Conservation (phyloP, 768 basidiomycete genomes). For the Epithele typhae region DNA sequence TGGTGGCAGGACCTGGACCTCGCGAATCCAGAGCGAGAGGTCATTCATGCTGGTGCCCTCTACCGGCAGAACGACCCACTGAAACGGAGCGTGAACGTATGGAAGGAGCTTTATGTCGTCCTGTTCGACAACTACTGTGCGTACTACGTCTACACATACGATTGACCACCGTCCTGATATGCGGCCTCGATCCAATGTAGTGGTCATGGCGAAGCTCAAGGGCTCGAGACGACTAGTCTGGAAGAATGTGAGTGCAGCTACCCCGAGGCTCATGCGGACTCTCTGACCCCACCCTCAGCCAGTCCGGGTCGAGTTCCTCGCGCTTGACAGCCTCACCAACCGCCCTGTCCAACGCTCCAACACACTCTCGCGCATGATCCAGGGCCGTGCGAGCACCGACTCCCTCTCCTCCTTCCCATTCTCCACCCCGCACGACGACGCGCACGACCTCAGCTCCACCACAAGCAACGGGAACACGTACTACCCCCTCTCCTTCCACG, state of each 20-base stretch:
- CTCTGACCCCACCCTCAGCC: constrained; percentile 1
- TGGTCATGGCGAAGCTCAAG: constrained; percentile 13
- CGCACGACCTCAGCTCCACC: constrained; percentile 2
- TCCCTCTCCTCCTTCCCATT: constrained; percentile 2
- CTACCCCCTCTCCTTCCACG: constrained; percentile 42
- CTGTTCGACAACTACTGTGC: constrained; percentile 13
- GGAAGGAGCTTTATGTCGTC: constrained; percentile 15
- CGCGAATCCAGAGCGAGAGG: constrained; percentile 1
- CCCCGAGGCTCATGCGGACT: neutral
- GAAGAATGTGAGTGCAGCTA: constrained; percentile 4
- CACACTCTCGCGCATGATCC: constrained; percentile 15
- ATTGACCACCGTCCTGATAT: neutral
- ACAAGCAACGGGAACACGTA: constrained; percentile 20
- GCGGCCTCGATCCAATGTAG: neutral
- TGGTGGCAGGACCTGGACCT: constrained; percentile 11
- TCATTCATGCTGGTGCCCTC: constrained; percentile 9
- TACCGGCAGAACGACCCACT: constrained; percentile 11
- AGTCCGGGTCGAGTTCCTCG: constrained; percentile 9
- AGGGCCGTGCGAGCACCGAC: neutral
- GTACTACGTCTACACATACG: neutral
- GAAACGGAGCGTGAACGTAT: constrained; percentile 9
- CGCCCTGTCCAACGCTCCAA: constrained; percentile 13
- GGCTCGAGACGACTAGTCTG: constrained; percentile 6
- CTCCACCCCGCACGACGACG: too few relatives aligned
- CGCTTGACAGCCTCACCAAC: constrained; percentile 2